Percentiles rank a stretch among this genome's conserved stretches.
These are phyloP conservation scores for Debaryomyces coudertii DNA, from an alignment of 1,139 yeast species.

Conservation along the genomic window DNA sequence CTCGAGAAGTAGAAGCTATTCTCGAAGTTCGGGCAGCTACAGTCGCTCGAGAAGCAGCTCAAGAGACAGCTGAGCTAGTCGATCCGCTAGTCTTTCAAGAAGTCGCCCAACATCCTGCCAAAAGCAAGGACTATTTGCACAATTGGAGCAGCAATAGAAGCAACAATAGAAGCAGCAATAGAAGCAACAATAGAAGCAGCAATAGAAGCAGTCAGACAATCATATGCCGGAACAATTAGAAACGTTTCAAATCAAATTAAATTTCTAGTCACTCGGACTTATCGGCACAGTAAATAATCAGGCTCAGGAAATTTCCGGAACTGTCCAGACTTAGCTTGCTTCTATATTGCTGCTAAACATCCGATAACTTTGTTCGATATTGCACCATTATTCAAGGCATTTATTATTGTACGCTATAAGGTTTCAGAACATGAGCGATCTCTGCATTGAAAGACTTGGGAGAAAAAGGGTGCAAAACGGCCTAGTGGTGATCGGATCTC, in stretches of 20 bases:
- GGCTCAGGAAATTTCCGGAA: not conserved
- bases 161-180: not conserved
- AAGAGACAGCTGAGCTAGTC: not conserved
- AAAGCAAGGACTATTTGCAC: not conserved
- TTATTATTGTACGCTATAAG: too few species aligned
- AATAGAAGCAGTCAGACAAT: not conserved
- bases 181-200: slow-evolving; percentile 8
- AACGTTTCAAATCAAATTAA: slow-evolving; percentile 4
- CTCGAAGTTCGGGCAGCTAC: slow-evolving; percentile 14
- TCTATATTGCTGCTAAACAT: too few species aligned
- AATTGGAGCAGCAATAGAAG: not conserved
- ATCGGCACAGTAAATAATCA: not conserved
- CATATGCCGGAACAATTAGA: not conserved
- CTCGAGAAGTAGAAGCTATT: slow-evolving; percentile 10
- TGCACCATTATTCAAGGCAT: too few species aligned
- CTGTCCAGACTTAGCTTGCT: not conserved
- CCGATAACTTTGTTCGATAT: too few species aligned
- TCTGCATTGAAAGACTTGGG: not conserved
- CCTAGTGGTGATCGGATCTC: not conserved
- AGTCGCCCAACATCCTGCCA: not conserved
- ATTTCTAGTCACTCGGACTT: slow-evolving; percentile 1
- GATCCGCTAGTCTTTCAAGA: not conserved
- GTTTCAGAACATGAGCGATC: too few species aligned
- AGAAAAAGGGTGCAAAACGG: slow-evolving; percentile 1
- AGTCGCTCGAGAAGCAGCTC: slow-evolving; percentile 11